Base-by-base conservation (phyloP, 352 stramenopile genomes). In the Phytophthora syringae region DNA sequence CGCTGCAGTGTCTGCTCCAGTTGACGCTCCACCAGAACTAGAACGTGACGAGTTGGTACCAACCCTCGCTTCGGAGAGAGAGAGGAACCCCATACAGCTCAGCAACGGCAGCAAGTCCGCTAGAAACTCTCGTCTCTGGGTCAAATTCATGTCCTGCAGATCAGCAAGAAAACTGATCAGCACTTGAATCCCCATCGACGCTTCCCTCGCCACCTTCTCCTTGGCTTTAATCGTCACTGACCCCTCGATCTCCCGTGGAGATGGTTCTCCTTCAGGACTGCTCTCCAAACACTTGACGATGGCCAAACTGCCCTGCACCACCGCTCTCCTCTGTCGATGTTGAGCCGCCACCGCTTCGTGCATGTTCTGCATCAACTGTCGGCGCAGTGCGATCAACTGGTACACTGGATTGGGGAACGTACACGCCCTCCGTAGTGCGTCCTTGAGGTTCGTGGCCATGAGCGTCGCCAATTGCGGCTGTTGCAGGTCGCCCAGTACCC, bases 341-440 rank as follows among this genome's bases (percentile, higher is more conserved):
- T 86, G 77, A 12, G 64, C 34, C 0, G 64, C 58, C 6, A 88
- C 69, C 0, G 82, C 81, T 5, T 86, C 80, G 40, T 88, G 76
- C 34, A 94, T 76, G 24, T 72, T 84, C 0, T 76, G 70, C 32
- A 94, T 63, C 45, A 94, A 84, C 27, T 87, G 72, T 0, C 74
- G 66, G 1, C 80, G 68, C 24, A 93, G 63, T 21, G 70, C 67
- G 4, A 92, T 71, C 7, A 90, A 56, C 7, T 84, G 74, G 21
- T 82, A 85, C 11, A 89, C 66, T 37, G 86, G 73, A 61, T 94
- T 83, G 0, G 76, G 60, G 25, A 90, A 82, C 18, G 57, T 49
- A 25, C 79, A 90, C 1, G 67, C 25, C 2, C 60, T 63, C 18
- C 63, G 47, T 20, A 94, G 65, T 13, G 73, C 57, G 6, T 82